These are phyloP conservation scores for Exidia glandulosa DNA, from an alignment of 768 basidiomycete species.

Conservation along the genomic window DNA sequence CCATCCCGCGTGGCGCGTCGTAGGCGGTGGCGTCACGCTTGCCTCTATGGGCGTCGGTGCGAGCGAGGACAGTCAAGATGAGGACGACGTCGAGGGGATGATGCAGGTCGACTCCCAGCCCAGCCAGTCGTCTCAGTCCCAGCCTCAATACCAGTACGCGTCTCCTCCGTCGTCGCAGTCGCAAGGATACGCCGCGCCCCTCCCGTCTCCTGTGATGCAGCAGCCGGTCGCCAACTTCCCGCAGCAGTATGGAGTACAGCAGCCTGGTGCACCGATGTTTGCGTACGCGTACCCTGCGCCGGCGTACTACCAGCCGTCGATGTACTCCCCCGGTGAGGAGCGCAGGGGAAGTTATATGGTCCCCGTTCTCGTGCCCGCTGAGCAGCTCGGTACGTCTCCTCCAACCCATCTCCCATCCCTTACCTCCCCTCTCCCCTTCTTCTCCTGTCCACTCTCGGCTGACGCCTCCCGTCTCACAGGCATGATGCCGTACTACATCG, in stretches of 20 bases:
- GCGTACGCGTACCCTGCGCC: background rate
- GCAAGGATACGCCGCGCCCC: background rate
- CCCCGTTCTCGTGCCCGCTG: background rate
- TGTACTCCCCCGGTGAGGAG: too few species aligned
- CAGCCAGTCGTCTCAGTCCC: too few species aligned
- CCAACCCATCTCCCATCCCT: too few species aligned
- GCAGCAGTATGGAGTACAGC: background rate
- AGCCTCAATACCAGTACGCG: background rate
- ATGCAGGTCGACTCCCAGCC: background rate
- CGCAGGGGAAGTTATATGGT: too few species aligned
- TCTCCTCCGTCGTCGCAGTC: background rate
- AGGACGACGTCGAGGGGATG: background rate
- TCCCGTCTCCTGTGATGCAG: background rate
- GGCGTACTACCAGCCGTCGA: background rate
- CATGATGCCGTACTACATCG: too few species aligned
- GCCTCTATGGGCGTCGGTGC: conserved; percentile 6
- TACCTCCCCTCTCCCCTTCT: too few species aligned
- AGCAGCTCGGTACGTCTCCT: too few species aligned
- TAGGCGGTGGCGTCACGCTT: conserved; percentile 69
- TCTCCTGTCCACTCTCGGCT: too few species aligned
- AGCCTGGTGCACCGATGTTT: background rate
- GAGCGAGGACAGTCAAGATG: background rate
- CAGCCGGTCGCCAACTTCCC: background rate
- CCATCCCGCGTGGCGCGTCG: conserved; percentile 65
- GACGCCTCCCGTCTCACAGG: too few species aligned